These are phyloP conservation scores for Saccharomycopsis malanga DNA, from an alignment of 805 yeast genomes.

Conservation along the genomic window DNA sequence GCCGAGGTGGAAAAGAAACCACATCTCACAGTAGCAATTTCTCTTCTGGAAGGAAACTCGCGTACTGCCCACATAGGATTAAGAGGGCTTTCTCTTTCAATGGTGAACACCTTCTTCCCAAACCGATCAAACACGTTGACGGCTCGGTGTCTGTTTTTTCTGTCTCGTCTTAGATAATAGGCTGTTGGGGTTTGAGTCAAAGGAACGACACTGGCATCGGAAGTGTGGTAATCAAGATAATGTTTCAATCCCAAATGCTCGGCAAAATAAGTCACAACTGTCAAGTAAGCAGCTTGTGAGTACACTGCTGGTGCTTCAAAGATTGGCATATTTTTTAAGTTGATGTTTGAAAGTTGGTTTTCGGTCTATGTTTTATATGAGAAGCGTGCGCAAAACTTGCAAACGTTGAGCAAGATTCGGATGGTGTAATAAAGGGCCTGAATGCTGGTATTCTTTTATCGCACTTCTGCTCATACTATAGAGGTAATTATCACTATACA, in stretches of 20 bases:
- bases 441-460: too few relatives aligned
- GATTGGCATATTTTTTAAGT: conserved; percentile 33
- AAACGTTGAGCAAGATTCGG: too few relatives aligned
- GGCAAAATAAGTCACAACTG: conserved; percentile 36
- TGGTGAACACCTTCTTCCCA: conserved; percentile 39
- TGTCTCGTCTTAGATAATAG: conserved; percentile 43
- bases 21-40: conserved; percentile 44
- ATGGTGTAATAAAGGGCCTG: too few relatives aligned
- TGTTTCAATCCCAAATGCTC: conserved; percentile 37
- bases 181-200: conserved; percentile 35
- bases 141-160: conserved; percentile 36
- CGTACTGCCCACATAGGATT: conserved; percentile 49
- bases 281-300: conserved; percentile 34
- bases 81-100: conserved; percentile 42
- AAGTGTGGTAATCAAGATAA: conserved; percentile 33
- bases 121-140: conserved; percentile 43
- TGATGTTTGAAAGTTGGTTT: too few relatives aligned
- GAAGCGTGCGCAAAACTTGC: too few relatives aligned
- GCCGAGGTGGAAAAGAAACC: conserved; percentile 40
- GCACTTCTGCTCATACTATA: too few relatives aligned
- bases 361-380: too few relatives aligned
- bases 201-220: conserved; percentile 37
- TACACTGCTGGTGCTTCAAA: conserved; percentile 44
- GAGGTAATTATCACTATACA: too few relatives aligned
- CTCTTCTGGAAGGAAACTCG: conserved; percentile 37